These are phyloP conservation scores for Hypoxylon sp. DNA, from an alignment of 2,329 filamentous ascomycete species.

Conservation along the genomic window DNA sequence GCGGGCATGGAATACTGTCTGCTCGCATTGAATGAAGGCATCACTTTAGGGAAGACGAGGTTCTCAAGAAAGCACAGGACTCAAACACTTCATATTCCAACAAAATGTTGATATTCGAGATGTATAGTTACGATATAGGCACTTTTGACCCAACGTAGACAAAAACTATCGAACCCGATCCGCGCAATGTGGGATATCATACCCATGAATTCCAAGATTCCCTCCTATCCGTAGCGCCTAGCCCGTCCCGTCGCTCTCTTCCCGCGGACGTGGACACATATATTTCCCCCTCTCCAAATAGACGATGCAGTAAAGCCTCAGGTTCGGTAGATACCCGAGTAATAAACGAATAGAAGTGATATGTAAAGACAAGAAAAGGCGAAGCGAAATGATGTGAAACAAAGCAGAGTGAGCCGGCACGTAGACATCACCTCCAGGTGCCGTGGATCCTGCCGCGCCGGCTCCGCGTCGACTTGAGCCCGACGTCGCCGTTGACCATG, in stretches of 20 bases:
- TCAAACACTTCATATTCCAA: conserved; percentile 1
- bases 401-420: conserved; percentile 11
- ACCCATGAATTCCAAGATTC: conserved; percentile 13
- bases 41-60: neutral
- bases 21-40: neutral
- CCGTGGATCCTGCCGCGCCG: conserved; percentile 59
- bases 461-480: conserved; percentile 59
- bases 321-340: conserved; percentile 9
- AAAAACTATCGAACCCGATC: conserved; percentile 30
- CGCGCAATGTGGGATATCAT: conserved; percentile 34
- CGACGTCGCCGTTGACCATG: conserved; percentile 65
- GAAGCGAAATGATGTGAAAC: conserved; percentile 21
- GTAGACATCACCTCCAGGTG: conserved; percentile 59
- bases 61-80: neutral
- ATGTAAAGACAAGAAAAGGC: too few species aligned
- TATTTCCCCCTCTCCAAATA: too few species aligned
- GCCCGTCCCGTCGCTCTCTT: conserved; percentile 3
- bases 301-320: conserved; percentile 24
- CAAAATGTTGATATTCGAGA: conserved; percentile 15
- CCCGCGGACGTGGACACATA: too few species aligned
- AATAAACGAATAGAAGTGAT: conserved; percentile 15
- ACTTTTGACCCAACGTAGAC: conserved; percentile 17
- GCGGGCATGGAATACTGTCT: neutral
- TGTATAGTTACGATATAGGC: conserved; percentile 4
- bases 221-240: conserved; percentile 20